Evolutionary conservation across 2,329 filamentous ascomycete genomes (phyloP).

Genomic region (Alternaria angustiovoidea): DNA sequence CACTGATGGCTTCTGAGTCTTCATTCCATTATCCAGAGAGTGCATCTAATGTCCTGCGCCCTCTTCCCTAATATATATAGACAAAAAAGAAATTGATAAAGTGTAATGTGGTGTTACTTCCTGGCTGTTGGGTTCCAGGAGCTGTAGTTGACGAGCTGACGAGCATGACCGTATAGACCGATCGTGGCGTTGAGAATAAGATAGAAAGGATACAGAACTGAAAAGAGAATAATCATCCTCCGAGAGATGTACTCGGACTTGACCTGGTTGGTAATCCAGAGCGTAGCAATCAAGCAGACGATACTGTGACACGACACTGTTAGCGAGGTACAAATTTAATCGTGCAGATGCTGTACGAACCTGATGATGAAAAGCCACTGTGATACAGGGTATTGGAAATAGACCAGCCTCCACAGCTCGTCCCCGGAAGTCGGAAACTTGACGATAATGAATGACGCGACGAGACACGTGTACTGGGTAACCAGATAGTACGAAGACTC

Average conservation of each 20-base stretch:
- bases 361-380: slow-evolving; percentile 58
- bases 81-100: not conserved
- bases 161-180: slow-evolving; percentile 58
- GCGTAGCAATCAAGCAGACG: slow-evolving; percentile 54
- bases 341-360: slow-evolving; percentile 37
- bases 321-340: slow-evolving; percentile 20
- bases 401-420: slow-evolving; percentile 53
- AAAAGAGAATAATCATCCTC: slow-evolving; percentile 55
- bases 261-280: slow-evolving; percentile 57
- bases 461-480: slow-evolving; percentile 58
- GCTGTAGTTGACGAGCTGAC: slow-evolving; percentile 57
- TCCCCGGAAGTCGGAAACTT: slow-evolving; percentile 53
- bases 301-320: slow-evolving; percentile 41
- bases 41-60: not conserved
- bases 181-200: slow-evolving; percentile 56
- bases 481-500: slow-evolving; percentile 60
- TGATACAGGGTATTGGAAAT: slow-evolving; percentile 59
- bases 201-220: slow-evolving; percentile 55
- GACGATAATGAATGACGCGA: slow-evolving; percentile 56
- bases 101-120: slow-evolving; percentile 23
- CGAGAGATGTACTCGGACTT: slow-evolving; percentile 57
- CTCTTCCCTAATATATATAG: not conserved
- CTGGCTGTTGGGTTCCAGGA: slow-evolving; percentile 60
- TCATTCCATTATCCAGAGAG: not conserved
- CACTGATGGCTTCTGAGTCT: not conserved